phyloP scores from a whole-genome alignment of 1,284 basidiomycete species.

The Inonotus obliquus region DNA sequence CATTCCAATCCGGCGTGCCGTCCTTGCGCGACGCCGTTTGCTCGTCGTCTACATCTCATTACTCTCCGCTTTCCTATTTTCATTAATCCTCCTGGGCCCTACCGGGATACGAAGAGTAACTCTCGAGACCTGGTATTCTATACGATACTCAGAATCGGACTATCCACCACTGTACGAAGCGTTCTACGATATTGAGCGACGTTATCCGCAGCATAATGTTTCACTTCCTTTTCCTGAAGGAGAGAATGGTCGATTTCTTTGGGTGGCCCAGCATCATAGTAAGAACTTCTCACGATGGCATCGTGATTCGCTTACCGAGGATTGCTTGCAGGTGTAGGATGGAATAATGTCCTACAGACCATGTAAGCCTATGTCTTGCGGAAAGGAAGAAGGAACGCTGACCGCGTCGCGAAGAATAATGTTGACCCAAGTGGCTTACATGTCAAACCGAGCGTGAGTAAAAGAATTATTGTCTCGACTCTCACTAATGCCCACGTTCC shows the following conservation, averaged over 20 bases:
- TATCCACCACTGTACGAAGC: constrained; percentile 8
- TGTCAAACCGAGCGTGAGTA: constrained; percentile 20
- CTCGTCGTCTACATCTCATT: neutral
- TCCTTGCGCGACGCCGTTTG: neutral
- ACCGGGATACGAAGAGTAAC: neutral
- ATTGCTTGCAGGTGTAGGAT: constrained; percentile 1
- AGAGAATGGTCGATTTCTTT: constrained; percentile 17
- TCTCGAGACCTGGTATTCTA: neutral
- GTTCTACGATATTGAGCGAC: constrained; percentile 13
- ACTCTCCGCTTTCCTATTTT: constrained; percentile 1
- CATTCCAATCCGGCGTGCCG: neutral
- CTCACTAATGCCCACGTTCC: neutral
- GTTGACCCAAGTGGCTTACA: constrained; percentile 18
- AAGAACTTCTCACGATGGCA: neutral
- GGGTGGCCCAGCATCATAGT: constrained; percentile 17
- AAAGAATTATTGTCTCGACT: neutral
- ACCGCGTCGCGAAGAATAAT: constrained; percentile 3
- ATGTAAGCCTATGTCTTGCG: neutral
- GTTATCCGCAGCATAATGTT: constrained; percentile 19
- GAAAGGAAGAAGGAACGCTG: neutral
- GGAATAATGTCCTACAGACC: constrained; percentile 10
- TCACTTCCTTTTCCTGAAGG: constrained; percentile 21
- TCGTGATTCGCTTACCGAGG: neutral
- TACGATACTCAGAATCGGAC: neutral
- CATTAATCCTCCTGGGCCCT: neutral